A percentile compares a stretch with the other conserved stretches of the same genome.
Evolutionary conservation across 129 eudicot species (phyloP).

Genomic region (Logfia minima): DNA sequence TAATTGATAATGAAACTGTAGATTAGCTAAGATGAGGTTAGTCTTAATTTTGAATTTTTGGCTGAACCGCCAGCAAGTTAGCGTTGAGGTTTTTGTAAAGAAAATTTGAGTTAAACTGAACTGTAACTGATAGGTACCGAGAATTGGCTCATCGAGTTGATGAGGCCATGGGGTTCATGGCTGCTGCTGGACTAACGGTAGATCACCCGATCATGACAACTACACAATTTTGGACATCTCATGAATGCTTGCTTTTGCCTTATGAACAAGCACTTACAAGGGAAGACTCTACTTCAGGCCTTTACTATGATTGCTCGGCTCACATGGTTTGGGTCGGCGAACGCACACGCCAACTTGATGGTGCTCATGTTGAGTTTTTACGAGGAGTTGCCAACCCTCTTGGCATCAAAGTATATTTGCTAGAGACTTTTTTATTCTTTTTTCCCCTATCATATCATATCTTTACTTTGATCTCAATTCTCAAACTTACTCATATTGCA

Average conservation of each 20-base stretch:
- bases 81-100: too few species aligned
- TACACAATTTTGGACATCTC: conserved; percentile 89
- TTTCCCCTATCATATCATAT: not conserved
- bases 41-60: not conserved
- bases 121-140: conserved; percentile 50
- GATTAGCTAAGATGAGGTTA: not conserved
- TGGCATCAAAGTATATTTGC: conserved; percentile 67
- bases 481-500: not conserved
- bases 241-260: conserved; percentile 87
- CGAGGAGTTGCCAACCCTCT: conserved; percentile 81
- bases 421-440: not conserved
- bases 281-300: conserved; percentile 83
- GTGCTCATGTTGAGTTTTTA: conserved; percentile 87
- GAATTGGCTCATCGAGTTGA: conserved; percentile 89
- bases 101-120: not conserved
- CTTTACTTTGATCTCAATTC: not conserved
- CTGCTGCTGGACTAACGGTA: conserved; percentile 77
- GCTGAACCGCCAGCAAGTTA: not conserved
- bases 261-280: conserved; percentile 91
- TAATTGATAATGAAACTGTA: not conserved
- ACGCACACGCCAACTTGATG: conserved; percentile 83
- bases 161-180: conserved; percentile 92
- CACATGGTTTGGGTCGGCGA: conserved; percentile 98
- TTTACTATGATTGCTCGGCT: conserved; percentile 83
- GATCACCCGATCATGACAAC: conserved; percentile 80